Evolutionary conservation across 768 basidiomycete species (phyloP).

Genomic region (Amanita thiersii): DNA sequence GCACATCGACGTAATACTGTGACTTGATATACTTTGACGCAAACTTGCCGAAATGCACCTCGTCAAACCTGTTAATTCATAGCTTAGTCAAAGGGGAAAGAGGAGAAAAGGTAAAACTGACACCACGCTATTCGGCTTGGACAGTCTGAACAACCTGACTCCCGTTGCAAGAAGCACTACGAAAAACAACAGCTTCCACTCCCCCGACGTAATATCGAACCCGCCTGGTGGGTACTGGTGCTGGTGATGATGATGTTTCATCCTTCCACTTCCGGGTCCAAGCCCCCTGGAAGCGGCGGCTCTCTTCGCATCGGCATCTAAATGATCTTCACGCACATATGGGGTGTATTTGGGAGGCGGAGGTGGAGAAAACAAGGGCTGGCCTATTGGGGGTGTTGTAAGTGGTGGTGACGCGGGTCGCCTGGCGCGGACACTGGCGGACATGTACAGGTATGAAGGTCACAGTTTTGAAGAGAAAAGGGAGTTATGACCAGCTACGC

Average conservation of each 20-base stretch:
- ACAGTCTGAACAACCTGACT: slow-evolving; percentile 85
- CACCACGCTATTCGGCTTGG: slow-evolving; percentile 89
- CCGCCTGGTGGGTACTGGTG: slow-evolving; percentile 64
- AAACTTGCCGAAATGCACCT: slow-evolving; percentile 98
- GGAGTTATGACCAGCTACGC: no score
- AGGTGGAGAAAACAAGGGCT: slow-evolving; percentile 29
- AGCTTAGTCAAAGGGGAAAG: neutral
- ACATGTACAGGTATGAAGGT: slow-evolving; percentile 19
- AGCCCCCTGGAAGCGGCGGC: slow-evolving; percentile 64
- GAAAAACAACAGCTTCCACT: slow-evolving; percentile 66
- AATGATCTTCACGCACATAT: slow-evolving; percentile 50
- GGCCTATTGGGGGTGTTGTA: slow-evolving; percentile 23
- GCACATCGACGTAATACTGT: slow-evolving; percentile 89
- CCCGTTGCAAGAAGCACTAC: slow-evolving; percentile 61
- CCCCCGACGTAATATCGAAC: slow-evolving; percentile 55
- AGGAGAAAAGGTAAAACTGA: slow-evolving; percentile 33
- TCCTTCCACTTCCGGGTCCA: slow-evolving; percentile 32
- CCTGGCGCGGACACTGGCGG: slow-evolving; percentile 54
- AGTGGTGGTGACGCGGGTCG: slow-evolving; percentile 62
- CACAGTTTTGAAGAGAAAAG: neutral
- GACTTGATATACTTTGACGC: slow-evolving; percentile 91
- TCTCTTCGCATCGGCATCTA: slow-evolving; percentile 70
- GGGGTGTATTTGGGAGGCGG: slow-evolving; percentile 44
- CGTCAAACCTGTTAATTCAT: slow-evolving; percentile 68
- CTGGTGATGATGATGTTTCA: slow-evolving; percentile 30